A percentile compares a stretch with the other conserved stretches of the same genome.
phyloP scores from a whole-genome alignment of 2,329 filamentous ascomycete genomes.

The Talaromyces verruculosus region DNA sequence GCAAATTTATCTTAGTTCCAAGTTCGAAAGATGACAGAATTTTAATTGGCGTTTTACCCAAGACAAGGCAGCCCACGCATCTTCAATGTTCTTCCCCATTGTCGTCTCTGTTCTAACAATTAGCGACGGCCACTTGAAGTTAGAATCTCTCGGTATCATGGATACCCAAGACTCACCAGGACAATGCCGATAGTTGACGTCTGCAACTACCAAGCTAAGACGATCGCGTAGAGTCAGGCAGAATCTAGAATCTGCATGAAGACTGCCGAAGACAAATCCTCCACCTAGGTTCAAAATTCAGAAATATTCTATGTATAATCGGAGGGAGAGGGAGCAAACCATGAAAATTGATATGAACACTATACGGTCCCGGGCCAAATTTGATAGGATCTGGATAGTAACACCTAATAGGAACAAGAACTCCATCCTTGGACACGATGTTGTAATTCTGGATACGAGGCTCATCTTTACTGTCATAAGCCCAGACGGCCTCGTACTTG shows the following conservation, averaged over 20 bases:
- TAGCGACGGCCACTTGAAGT: background rate
- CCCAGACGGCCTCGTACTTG: conserved; percentile 32
- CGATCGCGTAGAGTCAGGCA: conserved; percentile 37
- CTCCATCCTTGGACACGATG: conserved; percentile 1
- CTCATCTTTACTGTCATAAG: conserved; percentile 9
- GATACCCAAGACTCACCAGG: conserved; percentile 32
- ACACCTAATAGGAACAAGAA: background rate
- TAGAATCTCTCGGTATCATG: no score
- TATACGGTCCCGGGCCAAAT: conserved; percentile 31
- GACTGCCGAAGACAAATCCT: conserved; percentile 46
- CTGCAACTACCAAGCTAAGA: conserved; percentile 41
- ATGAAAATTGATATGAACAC: conserved; percentile 8
- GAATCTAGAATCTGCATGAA: conserved; percentile 40
- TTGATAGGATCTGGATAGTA: conserved; percentile 14
- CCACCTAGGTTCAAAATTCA: conserved; percentile 22
- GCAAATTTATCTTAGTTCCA: background rate
- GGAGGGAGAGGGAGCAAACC: background rate
- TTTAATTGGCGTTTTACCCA: background rate
- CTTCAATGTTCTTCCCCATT: conserved; percentile 1
- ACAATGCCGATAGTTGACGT: conserved; percentile 45
- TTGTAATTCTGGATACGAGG: background rate
- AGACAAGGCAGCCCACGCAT: background rate
- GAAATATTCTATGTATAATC: background rate
- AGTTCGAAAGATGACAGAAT: background rate
- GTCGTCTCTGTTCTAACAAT: background rate